Conservation (phyloP, 2,329 filamentous ascomycete species). For the Apiospora phragmitis region DNA sequence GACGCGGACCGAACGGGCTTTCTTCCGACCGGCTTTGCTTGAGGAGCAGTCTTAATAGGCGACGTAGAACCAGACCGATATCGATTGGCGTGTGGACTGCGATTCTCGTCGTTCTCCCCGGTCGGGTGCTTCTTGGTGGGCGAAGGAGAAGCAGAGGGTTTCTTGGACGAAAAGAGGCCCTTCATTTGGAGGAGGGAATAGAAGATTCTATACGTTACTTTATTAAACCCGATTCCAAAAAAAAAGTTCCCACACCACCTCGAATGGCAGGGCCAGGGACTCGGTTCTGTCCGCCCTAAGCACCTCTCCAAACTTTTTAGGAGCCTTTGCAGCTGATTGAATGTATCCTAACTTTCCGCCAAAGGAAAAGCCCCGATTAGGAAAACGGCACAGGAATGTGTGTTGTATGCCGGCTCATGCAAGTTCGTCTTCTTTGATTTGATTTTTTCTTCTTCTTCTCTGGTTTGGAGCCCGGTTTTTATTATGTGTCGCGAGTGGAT, state of each 20-base stretch:
- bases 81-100: conserved; percentile 19
- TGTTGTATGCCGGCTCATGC: not conserved
- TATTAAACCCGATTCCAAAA: conserved; percentile 6
- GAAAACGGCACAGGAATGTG: not conserved
- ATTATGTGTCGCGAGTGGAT: not conserved
- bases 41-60: conserved; percentile 28
- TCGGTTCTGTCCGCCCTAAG: conserved; percentile 8
- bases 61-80: not conserved
- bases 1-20: not conserved
- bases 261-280: conserved; percentile 7
- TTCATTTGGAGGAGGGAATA: conserved; percentile 29
- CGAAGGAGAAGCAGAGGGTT: conserved; percentile 18
- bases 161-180: conserved; percentile 36
- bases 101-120: conserved; percentile 30
- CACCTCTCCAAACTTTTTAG: conserved; percentile 4
- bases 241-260: conserved; percentile 12
- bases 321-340: not conserved
- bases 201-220: conserved; percentile 9
- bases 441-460: not conserved
- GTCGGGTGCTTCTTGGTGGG: conserved; percentile 32
- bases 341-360: conserved; percentile 5
- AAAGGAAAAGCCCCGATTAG: not conserved
- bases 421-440: not conserved
- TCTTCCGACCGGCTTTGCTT: conserved; percentile 15
- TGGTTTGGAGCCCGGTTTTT: not conserved